Evolutionary conservation across 768 basidiomycete genomes (phyloP).

Genomic region (Tricholomella constricta): DNA sequence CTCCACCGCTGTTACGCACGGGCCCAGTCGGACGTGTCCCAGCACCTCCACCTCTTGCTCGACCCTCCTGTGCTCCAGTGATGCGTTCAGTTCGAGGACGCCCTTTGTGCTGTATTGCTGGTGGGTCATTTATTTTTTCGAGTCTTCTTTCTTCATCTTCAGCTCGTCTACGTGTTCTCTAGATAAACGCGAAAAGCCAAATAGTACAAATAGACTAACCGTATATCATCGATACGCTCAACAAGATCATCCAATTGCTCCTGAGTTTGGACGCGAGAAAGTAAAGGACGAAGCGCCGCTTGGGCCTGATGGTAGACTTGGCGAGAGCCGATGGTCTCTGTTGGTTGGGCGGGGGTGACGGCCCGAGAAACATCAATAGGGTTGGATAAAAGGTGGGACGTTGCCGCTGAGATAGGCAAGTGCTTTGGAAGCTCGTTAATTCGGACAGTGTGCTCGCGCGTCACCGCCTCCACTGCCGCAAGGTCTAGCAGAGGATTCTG

Average conservation of each 20-base stretch:
- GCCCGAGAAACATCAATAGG: neutral
- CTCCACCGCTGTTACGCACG: no score
- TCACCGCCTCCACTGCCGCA: neutral
- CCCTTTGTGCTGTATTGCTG: slow-evolving; percentile 17
- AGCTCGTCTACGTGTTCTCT: neutral
- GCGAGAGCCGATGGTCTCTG: slow-evolving; percentile 18
- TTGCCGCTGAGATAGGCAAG: neutral
- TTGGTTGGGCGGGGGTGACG: slow-evolving; percentile 12
- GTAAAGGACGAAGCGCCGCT: slow-evolving; percentile 21
- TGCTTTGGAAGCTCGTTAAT: neutral
- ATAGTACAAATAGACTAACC: slow-evolving; percentile 1
- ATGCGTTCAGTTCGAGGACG: slow-evolving; percentile 15
- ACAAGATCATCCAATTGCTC: slow-evolving; percentile 25
- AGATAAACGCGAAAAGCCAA: neutral
- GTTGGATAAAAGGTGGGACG: neutral
- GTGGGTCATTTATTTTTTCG: slow-evolving; percentile 17
- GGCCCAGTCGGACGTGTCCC: no score
- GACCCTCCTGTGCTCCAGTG: slow-evolving; percentile 18
- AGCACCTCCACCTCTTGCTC: slow-evolving; percentile 13
- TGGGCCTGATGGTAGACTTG: slow-evolving; percentile 23
- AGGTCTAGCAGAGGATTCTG: slow-evolving; percentile 13
- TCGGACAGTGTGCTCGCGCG: neutral
- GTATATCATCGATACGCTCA: slow-evolving; percentile 7
- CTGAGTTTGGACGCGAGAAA: slow-evolving; percentile 23
- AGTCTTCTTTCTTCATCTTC: slow-evolving; percentile 5